These are phyloP conservation scores for Kodamaea kaohsiungensis DNA, from an alignment of 805 yeast species.

Conservation along the genomic window DNA sequence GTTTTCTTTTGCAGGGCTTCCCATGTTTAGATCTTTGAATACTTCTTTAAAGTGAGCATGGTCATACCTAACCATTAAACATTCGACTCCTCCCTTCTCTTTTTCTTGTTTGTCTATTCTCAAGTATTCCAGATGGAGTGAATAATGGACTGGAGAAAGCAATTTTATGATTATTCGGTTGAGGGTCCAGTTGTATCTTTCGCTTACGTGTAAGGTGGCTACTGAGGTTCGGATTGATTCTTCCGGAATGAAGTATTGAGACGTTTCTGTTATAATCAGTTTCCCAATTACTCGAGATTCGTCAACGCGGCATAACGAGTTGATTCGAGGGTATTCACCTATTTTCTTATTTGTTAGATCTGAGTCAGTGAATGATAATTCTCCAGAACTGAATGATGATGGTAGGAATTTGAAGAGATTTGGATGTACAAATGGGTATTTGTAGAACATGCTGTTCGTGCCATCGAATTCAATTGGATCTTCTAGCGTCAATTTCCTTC, in stretches of 20 bases:
- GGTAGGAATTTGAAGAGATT: conserved; percentile 27
- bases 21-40: conserved; percentile 11
- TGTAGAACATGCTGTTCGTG: conserved; percentile 25
- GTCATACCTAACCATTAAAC: conserved; percentile 22
- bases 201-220: not conserved
- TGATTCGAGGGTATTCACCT: conserved; percentile 8
- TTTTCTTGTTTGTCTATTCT: conserved; percentile 9
- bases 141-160: conserved; percentile 3
- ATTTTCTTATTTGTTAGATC: not conserved
- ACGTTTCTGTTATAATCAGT: conserved; percentile 5
- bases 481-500: conserved; percentile 3
- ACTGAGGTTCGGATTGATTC: not conserved
- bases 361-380: conserved; percentile 6
- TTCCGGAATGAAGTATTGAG: not conserved
- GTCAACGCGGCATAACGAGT: not conserved
- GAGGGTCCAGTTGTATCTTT: conserved; percentile 8
- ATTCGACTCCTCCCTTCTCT: conserved; percentile 15
- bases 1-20: not conserved
- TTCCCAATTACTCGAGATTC: conserved; percentile 3
- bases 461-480: not conserved
- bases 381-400: conserved; percentile 27
- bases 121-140: not conserved
- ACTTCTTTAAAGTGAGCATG: conserved; percentile 6
- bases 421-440: conserved; percentile 31
- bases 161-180: conserved; percentile 17